phyloP scores from a whole-genome alignment of 768 basidiomycete genomes.

The Tricholoma bakamatsutake region DNA sequence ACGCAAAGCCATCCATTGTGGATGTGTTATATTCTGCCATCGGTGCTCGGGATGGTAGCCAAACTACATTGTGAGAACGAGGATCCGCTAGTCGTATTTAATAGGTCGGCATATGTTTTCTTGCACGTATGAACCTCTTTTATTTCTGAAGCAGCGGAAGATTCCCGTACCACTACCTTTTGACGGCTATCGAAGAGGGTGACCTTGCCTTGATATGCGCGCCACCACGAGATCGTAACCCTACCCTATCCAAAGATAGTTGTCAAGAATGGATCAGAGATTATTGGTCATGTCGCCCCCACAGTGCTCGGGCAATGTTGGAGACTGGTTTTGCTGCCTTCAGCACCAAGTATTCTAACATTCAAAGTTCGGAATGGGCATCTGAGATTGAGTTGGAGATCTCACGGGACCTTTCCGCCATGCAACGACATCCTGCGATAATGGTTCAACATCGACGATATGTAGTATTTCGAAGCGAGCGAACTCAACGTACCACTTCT shows the following conservation, averaged over 20 bases:
- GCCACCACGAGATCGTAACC: slow-evolving; percentile 33
- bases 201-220: slow-evolving; percentile 46
- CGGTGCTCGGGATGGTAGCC: slow-evolving; percentile 52
- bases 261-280: slow-evolving; percentile 34
- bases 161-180: slow-evolving; percentile 34
- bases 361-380: slow-evolving; percentile 27
- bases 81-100: slow-evolving; percentile 36
- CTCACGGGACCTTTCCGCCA: slow-evolving; percentile 37
- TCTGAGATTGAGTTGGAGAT: slow-evolving; percentile 41
- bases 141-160: slow-evolving; percentile 25
- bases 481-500: slow-evolving; percentile 19
- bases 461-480: slow-evolving; percentile 44
- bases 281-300: slow-evolving; percentile 24
- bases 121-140: background rate
- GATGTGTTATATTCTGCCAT: slow-evolving; percentile 62
- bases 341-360: slow-evolving; percentile 28
- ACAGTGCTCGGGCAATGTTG: slow-evolving; percentile 36
- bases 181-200: slow-evolving; percentile 51
- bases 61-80: slow-evolving; percentile 29
- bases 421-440: slow-evolving; percentile 60
- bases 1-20: slow-evolving; percentile 60
- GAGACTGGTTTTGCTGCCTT: slow-evolving; percentile 38
- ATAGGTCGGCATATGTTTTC: slow-evolving; percentile 28
- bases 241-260: slow-evolving; percentile 14
- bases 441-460: slow-evolving; percentile 62